Evolutionary conservation across 371 early-diverging fungal genomes (phyloP).

Genomic region (Mucor piriformis): DNA sequence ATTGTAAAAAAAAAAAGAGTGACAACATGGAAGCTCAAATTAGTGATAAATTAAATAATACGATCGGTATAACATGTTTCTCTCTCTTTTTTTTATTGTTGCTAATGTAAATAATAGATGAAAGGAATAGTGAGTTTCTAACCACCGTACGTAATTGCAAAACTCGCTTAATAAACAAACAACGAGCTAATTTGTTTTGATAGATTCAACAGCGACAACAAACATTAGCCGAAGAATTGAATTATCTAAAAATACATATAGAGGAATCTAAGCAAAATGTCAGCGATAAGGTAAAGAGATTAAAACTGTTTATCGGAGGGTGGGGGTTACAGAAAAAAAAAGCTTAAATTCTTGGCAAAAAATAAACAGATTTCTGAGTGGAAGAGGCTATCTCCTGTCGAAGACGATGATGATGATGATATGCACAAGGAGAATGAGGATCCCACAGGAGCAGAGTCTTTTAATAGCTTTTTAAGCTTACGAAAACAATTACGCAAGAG

Average conservation of each 20-base stretch:
- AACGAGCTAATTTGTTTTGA: background rate
- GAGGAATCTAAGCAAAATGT: background rate
- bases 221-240: conserved; percentile 3
- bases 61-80: conserved; percentile 17
- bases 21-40: conserved; percentile 32
- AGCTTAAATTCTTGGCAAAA: conserved; percentile 17
- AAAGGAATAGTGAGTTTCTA: background rate
- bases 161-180: conserved; percentile 11
- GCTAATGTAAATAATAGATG: background rate
- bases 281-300: background rate
- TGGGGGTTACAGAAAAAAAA: background rate
- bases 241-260: background rate
- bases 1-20: too few relatives aligned
- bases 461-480: conserved; percentile 28
- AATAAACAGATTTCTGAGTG: background rate
- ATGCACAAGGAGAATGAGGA: conserved; percentile 8
- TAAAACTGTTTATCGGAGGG: too few relatives aligned
- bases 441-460: background rate
- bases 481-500: conserved; percentile 42
- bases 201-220: conserved; percentile 5
- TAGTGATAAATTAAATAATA: conserved; percentile 39
- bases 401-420: conserved; percentile 4
- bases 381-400: background rate
- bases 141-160: background rate
- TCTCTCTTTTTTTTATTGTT: background rate